Evolutionary conservation across 345 rosid species (phyloP).

Genomic region (Euphorbia pulcherrima): DNA sequence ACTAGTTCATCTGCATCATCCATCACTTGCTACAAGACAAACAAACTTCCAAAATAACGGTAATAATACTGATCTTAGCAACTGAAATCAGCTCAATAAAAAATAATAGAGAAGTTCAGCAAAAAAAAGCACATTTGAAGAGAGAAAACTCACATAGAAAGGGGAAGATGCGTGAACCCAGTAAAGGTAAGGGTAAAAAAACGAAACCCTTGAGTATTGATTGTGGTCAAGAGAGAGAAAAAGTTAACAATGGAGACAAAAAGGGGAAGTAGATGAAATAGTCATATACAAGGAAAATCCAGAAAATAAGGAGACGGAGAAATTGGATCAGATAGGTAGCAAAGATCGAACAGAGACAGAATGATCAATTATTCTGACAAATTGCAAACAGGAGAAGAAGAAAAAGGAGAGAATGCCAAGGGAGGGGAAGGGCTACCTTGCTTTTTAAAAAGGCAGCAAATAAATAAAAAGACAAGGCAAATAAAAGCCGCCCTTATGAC

Average conservation of each 20-base stretch:
- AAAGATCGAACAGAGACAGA: slow-evolving; percentile 4
- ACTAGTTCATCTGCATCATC: background rate
- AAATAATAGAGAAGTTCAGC: background rate
- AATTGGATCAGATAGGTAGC: slow-evolving; percentile 12
- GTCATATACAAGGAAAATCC: background rate
- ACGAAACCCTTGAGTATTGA: slow-evolving; percentile 2
- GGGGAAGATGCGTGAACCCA: slow-evolving; percentile 9
- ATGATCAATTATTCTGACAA: background rate
- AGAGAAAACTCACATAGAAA: slow-evolving; percentile 7
- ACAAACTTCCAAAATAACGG: background rate
- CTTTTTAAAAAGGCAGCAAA: slow-evolving; percentile 4
- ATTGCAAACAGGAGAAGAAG: slow-evolving; percentile 8
- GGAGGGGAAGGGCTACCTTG: background rate
- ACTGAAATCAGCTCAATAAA: background rate
- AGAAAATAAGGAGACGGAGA: slow-evolving; percentile 1
- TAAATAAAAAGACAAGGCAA: background rate
- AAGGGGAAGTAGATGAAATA: slow-evolving; percentile 11
- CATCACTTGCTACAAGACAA: background rate
- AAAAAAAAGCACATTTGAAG: background rate
- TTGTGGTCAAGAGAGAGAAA: background rate
- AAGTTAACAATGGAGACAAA: slow-evolving; percentile 10
- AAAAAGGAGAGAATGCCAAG: background rate
- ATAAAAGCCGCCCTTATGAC: slow-evolving; percentile 16
- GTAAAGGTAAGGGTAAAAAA: background rate
- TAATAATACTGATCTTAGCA: background rate